Conservation (phyloP, 805 yeast genomes). For the Metschnikowia matae region DNA sequence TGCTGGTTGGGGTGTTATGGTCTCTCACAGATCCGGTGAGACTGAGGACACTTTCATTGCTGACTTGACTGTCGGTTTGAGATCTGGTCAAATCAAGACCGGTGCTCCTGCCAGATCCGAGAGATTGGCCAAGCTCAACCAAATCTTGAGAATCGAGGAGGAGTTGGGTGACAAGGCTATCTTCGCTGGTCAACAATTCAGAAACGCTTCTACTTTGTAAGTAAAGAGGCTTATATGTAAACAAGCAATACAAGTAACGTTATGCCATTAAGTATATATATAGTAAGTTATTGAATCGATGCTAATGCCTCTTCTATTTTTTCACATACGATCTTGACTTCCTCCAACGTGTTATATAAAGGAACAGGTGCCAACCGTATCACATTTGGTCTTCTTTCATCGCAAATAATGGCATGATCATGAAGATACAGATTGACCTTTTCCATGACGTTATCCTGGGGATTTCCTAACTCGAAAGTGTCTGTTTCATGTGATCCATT, state of each 20-base stretch:
- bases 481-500: conserved; percentile 17
- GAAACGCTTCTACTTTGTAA: conserved; percentile 44
- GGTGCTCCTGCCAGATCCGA: conserved; percentile 99
- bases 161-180: conserved; percentile 96
- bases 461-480: neutral
- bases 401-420: conserved; percentile 67
- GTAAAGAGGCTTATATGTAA: conserved; percentile 3
- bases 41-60: conserved; percentile 99
- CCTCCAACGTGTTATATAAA: conserved; percentile 71
- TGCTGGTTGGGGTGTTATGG: conserved; percentile 99
- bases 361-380: conserved; percentile 86
- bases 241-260: neutral
- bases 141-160: conserved; percentile 97
- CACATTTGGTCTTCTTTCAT: conserved; percentile 89
- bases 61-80: conserved; percentile 95
- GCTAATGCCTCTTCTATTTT: conserved; percentile 41
- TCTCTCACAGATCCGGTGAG: conserved; percentile 99
- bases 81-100: conserved; percentile 98
- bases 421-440: conserved; percentile 47
- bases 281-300: neutral
- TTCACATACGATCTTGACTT: conserved; percentile 47
- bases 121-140: conserved; percentile 98
- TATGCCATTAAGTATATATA: neutral
- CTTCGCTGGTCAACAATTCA: conserved; percentile 93
- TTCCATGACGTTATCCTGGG: conserved; percentile 56